Base-by-base conservation (phyloP, 768 basidiomycete genomes). In the Dentipellis fragilis region DNA sequence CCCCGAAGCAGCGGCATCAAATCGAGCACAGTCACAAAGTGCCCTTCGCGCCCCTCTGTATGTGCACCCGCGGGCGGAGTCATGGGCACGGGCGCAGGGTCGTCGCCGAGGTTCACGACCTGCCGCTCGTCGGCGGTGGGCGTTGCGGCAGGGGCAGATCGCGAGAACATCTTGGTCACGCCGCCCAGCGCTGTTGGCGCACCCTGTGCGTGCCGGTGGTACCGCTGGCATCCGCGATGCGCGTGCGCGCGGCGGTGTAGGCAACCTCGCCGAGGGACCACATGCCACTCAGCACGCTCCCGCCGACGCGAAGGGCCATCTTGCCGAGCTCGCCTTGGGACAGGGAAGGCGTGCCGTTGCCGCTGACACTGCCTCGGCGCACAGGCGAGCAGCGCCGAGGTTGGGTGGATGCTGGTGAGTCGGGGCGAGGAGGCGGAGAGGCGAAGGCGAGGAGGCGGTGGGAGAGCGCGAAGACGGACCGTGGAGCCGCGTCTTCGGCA, bases 361-460 rank as follows among this genome's bases (percentile, higher is more conserved):
- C 29, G 29, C 29, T 29, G 29, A 29, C 29, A 61, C 46, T 58
- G 10, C 50, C 52, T 16, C 51, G 37, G n/a, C 54, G 60, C 29
- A 57, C 40, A 0, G 60, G 47, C 10, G 58, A 49, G 21, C 45
- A 59, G 19, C 60, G 59, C 47, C 58, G 63, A 6, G 62, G 54
- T 34, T 55, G 58, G 9, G 61, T 60, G 0, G 64, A 51, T 62
- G 66, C 5, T 7, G 52, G 19, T 52, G 63, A 51, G 60, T 63
- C 51, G 53, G 59, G 54, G 35, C 53, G 57, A 14, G 72, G 65
- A 34, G 70, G 63, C 10, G 67, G 70, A n/a, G 71, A 69, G 9
- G 79, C 75, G 60, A 78, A 87, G 4, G 82, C 85, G 12, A 89
- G 72, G 22, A 89, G 76, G 10, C 85, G 81, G 37, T 74, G 68